Percentiles rank a stretch among this genome's conserved stretches.
These are phyloP conservation scores for Thalassiosira profunda DNA, from an alignment of 108 stramenopile species.

Conservation along the genomic window DNA sequence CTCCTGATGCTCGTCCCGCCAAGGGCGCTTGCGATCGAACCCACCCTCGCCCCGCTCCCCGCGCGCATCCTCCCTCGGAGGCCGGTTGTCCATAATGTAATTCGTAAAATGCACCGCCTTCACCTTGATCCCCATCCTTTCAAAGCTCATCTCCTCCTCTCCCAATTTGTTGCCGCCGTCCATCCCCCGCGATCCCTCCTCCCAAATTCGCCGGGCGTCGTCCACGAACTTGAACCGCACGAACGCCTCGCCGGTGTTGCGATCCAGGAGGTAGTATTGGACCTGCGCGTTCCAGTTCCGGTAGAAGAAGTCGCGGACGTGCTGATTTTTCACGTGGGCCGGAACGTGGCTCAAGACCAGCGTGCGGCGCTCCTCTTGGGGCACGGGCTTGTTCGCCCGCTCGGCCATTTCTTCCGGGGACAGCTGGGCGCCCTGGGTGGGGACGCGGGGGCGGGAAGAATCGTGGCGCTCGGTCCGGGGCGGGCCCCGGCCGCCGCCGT, in stretches of 20 bases:
- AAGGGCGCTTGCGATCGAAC: constrained; percentile 10
- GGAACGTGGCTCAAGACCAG: constrained; percentile 24
- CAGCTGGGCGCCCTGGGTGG: no score
- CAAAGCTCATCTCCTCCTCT: neutral
- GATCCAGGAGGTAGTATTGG: constrained; percentile 15
- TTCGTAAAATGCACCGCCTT: constrained; percentile 31
- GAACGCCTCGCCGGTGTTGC: constrained; percentile 13
- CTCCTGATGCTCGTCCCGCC: neutral
- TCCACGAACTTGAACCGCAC: constrained; percentile 8
- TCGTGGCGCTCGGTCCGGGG: no score
- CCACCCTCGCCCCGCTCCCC: neutral
- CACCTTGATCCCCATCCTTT: constrained; percentile 13
- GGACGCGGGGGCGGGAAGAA: no score
- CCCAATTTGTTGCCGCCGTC: constrained; percentile 8
- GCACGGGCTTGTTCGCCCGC: neutral
- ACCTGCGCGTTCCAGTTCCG: constrained; percentile 2
- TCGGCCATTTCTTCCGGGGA: no score
- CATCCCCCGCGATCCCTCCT: constrained; percentile 12
- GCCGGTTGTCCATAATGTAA: neutral
- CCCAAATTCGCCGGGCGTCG: constrained; percentile 27
- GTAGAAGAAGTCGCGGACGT: constrained; percentile 9
- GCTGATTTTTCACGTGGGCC: constrained; percentile 1
- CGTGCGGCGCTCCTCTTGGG: constrained; percentile 15
- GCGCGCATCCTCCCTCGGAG: neutral
- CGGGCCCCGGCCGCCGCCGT: no score